These are phyloP conservation scores for Mucor lusitanicus DNA, from an alignment of 371 early-diverging fungal species.

Conservation along the genomic window DNA sequence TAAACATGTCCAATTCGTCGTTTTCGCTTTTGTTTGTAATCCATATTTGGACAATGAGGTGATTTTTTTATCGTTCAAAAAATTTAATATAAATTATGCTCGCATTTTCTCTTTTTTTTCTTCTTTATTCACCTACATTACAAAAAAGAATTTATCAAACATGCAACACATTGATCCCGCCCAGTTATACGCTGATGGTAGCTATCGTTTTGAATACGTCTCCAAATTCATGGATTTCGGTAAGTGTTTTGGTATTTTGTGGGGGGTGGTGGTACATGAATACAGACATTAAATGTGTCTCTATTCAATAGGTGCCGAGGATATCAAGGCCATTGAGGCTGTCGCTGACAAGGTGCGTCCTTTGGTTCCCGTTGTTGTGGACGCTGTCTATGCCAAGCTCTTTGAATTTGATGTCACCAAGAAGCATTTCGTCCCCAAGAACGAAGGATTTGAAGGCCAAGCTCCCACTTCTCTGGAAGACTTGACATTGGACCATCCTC, in stretches of 20 bases:
- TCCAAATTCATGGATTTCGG: slow-evolving; percentile 26
- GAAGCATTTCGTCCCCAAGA: slow-evolving; percentile 65
- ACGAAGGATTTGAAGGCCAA: slow-evolving; percentile 65
- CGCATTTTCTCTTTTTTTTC: not conserved
- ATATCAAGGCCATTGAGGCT: slow-evolving; percentile 61
- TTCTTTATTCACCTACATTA: not conserved
- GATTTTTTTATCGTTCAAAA: slow-evolving; percentile 1
- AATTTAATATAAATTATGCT: slow-evolving; percentile 4
- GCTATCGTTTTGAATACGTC: slow-evolving; percentile 26
- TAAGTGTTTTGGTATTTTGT: slow-evolving; percentile 4
- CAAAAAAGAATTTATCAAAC: not conserved
- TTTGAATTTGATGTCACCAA: slow-evolving; percentile 65
- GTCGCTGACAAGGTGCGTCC: slow-evolving; percentile 69
- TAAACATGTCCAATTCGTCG: not conserved
- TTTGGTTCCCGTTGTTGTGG: slow-evolving; percentile 78
- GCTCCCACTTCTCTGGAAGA: slow-evolving; percentile 45
- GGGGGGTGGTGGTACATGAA: not conserved
- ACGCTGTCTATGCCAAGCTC: slow-evolving; percentile 71
- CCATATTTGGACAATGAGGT: slow-evolving; percentile 16
- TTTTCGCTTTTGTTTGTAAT: slow-evolving; percentile 15
- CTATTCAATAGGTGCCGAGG: slow-evolving; percentile 23
- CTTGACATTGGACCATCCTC: slow-evolving; percentile 64
- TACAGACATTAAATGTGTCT: not conserved
- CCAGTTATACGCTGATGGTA: slow-evolving; percentile 18
- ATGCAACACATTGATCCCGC: slow-evolving; percentile 28